Conservation (phyloP, 2,329 filamentous ascomycete genomes). For the Colletotrichum kahawae region DNA sequence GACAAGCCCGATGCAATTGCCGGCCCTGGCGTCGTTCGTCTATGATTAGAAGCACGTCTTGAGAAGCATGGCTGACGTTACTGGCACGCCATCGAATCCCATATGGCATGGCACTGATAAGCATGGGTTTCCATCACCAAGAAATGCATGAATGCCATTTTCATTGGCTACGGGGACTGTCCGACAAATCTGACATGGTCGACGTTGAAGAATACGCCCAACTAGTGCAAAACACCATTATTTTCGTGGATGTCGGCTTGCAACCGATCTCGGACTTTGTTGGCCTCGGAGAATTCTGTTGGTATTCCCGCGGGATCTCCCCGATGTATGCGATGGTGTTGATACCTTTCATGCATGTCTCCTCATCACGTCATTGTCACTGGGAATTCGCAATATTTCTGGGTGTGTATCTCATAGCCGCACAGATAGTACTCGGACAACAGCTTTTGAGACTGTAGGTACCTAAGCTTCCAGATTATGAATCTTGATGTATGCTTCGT, state of each 20-base stretch:
- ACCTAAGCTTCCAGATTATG: neutral
- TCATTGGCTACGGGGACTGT: neutral
- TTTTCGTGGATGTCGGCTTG: neutral
- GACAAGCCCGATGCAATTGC: neutral
- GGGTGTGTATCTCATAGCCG: neutral
- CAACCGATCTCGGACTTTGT: neutral
- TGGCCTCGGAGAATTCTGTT: neutral
- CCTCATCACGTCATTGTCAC: neutral
- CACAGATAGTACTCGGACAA: neutral
- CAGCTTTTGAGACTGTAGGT: neutral
- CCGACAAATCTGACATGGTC: neutral
- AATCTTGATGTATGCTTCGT: neutral
- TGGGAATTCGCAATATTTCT: neutral
- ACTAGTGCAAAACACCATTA: neutral
- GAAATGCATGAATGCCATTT: neutral
- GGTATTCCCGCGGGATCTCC: neutral
- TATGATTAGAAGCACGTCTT: neutral
- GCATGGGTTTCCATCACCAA: neutral
- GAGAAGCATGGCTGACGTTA: neutral
- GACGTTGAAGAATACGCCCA: neutral
- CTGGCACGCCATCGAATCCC: neutral
- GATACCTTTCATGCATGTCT: neutral
- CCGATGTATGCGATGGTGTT: neutral
- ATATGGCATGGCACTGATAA: neutral
- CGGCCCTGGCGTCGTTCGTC: neutral